Base-by-base conservation (phyloP, 2,329 filamentous ascomycete genomes). In the Shiraia sp. region DNA sequence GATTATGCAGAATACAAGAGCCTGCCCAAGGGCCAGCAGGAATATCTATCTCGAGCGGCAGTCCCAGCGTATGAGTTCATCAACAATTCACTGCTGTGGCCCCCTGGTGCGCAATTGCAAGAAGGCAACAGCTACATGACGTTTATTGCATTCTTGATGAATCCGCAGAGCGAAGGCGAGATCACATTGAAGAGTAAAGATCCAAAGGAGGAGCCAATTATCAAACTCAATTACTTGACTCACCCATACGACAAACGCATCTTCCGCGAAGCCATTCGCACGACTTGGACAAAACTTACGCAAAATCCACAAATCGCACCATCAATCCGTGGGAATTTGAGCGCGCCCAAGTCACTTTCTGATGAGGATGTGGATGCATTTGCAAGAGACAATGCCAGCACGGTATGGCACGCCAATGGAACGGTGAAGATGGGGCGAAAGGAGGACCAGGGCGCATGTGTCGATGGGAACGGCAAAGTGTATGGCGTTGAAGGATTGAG, bases 11-110 rank as follows among this genome's bases (percentile, higher is more conserved):
- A 74, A 7, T 70, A 74, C 44, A 61, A 74, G 28, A 72, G 63
- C 1, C 68, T 86, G 0, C 74, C 79, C 0, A 39, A 49, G 0
- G 40, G 67, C 0, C 67, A 73, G 8, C 72, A 78, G 51, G 58
- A 65, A 0, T 76, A 73, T 45, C 58, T 85, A 1, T 59, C 57
- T 30, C 69, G 70, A 14, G 68, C 74, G 10, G 80, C 77, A 0
- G 72, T 85, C 2, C 82, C 83, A 0, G 74, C 79, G 33, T 83
- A 75, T 49, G 82, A 86, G 51, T 59, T 84, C 12, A 40, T 76
- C 7, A 75, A 45, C 24, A 54, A 57, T 28, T 38, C 32, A 8
- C 19, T 55, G 0, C 47, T 59, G 8, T 57, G 56, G 49, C 65
- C 62, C 4, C 62, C 61, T 0, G 60, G 59, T 2, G 47, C 53